Conservation (phyloP, 768 basidiomycete species). For the Leccinum arenicola region DNA sequence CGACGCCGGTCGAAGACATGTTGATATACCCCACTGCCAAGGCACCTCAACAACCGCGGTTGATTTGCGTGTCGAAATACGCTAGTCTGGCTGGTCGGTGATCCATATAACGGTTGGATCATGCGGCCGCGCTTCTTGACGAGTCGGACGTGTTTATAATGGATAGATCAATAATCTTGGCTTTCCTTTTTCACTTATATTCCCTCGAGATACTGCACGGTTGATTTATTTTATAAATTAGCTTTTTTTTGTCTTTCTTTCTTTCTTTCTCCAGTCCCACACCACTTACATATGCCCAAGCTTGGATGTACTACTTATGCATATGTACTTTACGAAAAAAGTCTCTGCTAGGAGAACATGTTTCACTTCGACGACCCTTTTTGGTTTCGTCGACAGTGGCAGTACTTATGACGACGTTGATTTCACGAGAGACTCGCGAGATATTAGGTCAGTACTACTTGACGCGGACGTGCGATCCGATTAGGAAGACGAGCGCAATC, state of each 20-base stretch:
- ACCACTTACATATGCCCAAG: neutral
- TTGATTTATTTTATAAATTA: constrained; percentile 29
- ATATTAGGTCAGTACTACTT: neutral
- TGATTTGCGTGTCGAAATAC: constrained; percentile 25
- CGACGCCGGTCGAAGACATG: constrained; percentile 57
- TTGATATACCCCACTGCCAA: constrained; percentile 24
- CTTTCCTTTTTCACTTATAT: neutral
- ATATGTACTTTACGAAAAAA: constrained; percentile 17
- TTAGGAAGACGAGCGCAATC: neutral
- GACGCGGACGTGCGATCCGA: neutral
- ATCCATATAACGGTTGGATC: constrained; percentile 1
- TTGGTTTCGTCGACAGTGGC: neutral
- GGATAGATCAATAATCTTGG: constrained; percentile 5
- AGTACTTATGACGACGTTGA: too few relatives aligned
- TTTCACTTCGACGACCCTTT: neutral
- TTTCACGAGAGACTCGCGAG: neutral
- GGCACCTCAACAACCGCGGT: constrained; percentile 4
- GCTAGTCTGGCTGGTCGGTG: constrained; percentile 33
- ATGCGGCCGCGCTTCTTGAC: neutral
- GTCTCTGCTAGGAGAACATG: neutral
- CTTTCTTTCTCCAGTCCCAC: neutral
- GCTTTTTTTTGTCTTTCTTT: neutral
- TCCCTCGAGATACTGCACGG: neutral
- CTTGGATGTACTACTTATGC: neutral
- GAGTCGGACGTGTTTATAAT: neutral